Conservation (phyloP, 139 green algal genomes). For the Chlamydomonas sphaeroides region DNA sequence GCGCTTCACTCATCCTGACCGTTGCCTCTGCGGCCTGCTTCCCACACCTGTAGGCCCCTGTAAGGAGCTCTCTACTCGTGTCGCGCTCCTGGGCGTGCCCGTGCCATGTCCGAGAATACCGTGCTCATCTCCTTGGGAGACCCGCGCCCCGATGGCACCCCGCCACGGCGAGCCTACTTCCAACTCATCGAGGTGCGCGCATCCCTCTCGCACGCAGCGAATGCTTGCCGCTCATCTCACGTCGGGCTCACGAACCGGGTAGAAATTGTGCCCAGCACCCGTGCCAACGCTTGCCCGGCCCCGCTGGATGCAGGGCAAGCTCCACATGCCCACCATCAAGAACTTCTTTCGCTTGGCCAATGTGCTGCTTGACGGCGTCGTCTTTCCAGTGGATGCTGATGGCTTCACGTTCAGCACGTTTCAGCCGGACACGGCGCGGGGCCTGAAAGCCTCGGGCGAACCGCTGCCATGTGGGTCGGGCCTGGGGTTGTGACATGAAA, state of each 20-base stretch:
- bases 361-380: slow-evolving; percentile 15
- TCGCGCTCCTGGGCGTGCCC: no score
- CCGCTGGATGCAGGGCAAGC: slow-evolving; percentile 18
- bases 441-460: no score
- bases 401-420: slow-evolving; percentile 42
- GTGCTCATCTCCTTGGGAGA: slow-evolving; percentile 25
- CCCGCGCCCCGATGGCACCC: not conserved
- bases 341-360: slow-evolving; percentile 33
- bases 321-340: slow-evolving; percentile 33
- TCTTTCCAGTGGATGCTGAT: slow-evolving; percentile 10
- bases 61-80: no score
- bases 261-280: no score
- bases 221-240: no score
- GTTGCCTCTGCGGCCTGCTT: no score
- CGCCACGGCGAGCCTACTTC: slow-evolving; percentile 19
- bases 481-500: no score
- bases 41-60: no score
- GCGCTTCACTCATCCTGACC: no score
- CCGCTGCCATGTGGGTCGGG: not conserved
- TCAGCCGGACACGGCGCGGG: not conserved
- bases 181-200: slow-evolving; percentile 12
- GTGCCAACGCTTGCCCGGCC: not conserved
- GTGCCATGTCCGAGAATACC: no score
- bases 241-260: no score
- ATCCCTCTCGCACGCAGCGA: no score